Conservation (phyloP, 129 eudicot species). For the Cynara cardunculus region DNA sequence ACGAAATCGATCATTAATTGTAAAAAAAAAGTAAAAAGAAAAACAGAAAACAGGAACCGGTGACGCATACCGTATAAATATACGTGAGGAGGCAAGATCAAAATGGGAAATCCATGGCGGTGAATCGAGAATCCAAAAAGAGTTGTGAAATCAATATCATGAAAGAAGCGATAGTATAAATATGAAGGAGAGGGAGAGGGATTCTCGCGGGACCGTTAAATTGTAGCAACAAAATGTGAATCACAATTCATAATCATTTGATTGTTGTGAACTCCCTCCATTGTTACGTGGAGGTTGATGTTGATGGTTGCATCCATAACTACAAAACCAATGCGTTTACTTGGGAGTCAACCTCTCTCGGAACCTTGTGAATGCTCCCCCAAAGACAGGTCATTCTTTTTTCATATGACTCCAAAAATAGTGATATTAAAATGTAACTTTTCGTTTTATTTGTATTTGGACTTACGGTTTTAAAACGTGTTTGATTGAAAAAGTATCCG, state of each 20-base stretch:
- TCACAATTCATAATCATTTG: constrained; percentile 10
- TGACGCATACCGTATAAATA: constrained; percentile 16
- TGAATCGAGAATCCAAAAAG: constrained; percentile 6
- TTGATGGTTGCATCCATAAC: constrained; percentile 10
- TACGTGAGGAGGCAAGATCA: constrained; percentile 16
- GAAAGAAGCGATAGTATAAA: background rate
- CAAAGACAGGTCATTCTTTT: background rate
- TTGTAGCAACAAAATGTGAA: background rate
- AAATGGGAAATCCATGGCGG: constrained; percentile 23
- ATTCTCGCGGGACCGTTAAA: constrained; percentile 23
- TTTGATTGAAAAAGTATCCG: too few relatives aligned
- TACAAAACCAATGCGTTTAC: constrained; percentile 23
- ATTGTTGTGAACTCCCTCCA: constrained; percentile 22
- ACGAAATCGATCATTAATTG: constrained; percentile 8
- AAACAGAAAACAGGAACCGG: background rate
- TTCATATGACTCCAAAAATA: too few relatives aligned
- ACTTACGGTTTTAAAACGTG: too few relatives aligned
- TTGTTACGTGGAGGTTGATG: constrained; percentile 9
- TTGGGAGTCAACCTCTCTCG: constrained; percentile 16
- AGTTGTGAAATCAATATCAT: constrained; percentile 18
- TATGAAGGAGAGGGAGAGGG: constrained; percentile 12
- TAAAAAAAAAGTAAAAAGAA: background rate
- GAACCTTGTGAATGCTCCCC: constrained; percentile 7
- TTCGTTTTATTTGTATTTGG: too few relatives aligned
- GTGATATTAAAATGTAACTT: too few relatives aligned